Conservation (phyloP, 306 rosid species). For the Cicer pinnatifidum region DNA sequence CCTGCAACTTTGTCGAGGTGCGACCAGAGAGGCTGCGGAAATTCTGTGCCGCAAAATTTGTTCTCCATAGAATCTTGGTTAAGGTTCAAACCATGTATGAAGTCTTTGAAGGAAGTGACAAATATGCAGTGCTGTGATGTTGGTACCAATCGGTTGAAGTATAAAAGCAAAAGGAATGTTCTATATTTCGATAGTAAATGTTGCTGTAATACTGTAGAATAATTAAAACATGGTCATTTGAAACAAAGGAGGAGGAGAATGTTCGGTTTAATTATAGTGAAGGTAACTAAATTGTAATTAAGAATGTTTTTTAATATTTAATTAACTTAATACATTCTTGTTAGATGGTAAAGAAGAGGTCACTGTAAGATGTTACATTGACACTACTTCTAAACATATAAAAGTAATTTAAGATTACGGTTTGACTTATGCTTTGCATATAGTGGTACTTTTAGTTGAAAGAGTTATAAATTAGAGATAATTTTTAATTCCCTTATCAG, state of each 20-base stretch:
- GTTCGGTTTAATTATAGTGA: too few species aligned
- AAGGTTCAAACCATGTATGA: constrained; percentile 28
- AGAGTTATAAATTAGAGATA: too few species aligned
- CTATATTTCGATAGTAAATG: background rate
- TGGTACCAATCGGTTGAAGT: background rate
- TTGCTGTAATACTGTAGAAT: background rate
- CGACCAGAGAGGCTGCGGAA: background rate
- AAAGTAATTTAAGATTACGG: too few species aligned
- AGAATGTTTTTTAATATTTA: too few species aligned
- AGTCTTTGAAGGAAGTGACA: constrained; percentile 5
- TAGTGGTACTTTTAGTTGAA: too few species aligned
- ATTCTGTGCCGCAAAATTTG: background rate
- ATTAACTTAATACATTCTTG: too few species aligned
- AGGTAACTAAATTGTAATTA: too few species aligned
- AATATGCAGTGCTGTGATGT: background rate
- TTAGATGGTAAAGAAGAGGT: too few species aligned
- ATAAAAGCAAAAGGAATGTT: background rate
- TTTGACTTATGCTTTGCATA: too few species aligned
- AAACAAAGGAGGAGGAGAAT: background rate
- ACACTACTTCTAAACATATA: too few species aligned
- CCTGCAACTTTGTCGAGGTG: constrained; percentile 7
- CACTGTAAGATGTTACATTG: too few species aligned
- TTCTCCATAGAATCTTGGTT: background rate
- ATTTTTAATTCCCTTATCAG: too few species aligned
- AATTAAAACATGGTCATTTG: background rate